Base-by-base conservation (phyloP, 1,284 basidiomycete species). In the Prillingera fragicola region DNA sequence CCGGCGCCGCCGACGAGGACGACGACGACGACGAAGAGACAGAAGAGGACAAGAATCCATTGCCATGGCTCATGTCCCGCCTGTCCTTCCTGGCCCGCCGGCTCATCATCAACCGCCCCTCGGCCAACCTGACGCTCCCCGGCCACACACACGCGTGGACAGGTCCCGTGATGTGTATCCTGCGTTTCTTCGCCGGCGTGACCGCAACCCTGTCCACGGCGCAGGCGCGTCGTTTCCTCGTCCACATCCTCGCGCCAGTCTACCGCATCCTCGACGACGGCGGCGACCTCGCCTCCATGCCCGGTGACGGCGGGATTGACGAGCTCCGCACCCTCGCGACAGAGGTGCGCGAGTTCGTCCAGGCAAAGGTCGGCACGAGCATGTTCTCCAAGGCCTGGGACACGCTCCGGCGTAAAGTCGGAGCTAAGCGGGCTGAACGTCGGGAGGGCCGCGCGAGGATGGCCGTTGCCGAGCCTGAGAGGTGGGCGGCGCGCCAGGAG, bases 151-250 rank as follows among this genome's bases (percentile, higher is more conserved):
- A 73, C 3, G 76, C 77, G 50, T 97, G 92, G 90, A 76, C 80
- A 5, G 78, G 84, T 17, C 85, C 88, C 52, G 84, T 89, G 0
- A 70, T 83, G 8, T 81, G 87, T 0, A 80, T 87, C 40, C 69
- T 97, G 34, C 83, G 86, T n/a, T 94, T 89, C 83, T 95, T 96
- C 60, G 92, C 90, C 1, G 90, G 90, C 0, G 88, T 95, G 79
- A 72, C 80, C 4, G 82, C 84, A 8, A 73, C 80, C 59, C 80
- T 97, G 73, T 77, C 81, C 1, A 57, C 74, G 1, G 51, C 62
- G 0, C 70, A 76, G 27, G 72, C 87, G 0, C 80, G 83, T 51
- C 73, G 70, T 10, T 92, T 86, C 72, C 74, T 95, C 27, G 76
- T 83, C 1, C 89, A 95, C 60, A 83, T 96, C 31, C 74, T 97